Conservation (phyloP, 2,329 filamentous ascomycete genomes). For the Aspergillus sp. region DNA sequence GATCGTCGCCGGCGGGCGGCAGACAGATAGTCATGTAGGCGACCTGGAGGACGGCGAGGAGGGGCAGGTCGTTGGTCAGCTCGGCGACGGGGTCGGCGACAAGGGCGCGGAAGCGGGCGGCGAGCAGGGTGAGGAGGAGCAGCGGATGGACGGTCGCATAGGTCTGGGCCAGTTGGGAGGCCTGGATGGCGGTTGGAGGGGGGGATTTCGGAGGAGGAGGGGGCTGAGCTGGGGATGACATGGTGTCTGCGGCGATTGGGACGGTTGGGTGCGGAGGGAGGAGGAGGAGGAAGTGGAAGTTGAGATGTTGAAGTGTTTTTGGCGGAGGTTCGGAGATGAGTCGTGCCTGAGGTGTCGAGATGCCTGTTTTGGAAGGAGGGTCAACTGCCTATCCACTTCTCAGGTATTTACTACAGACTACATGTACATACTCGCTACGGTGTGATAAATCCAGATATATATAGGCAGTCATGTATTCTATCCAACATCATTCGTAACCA, state of each 20-base stretch:
- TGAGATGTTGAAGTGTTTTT: not conserved
- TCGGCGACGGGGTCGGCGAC: constrained; percentile 68
- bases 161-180: constrained; percentile 49
- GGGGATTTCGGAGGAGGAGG: constrained; percentile 23
- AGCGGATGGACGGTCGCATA: constrained; percentile 68
- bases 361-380: not conserved
- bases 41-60: constrained; percentile 64
- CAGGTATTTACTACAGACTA: not conserved
- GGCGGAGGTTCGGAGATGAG: not conserved
- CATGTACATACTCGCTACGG: no score
- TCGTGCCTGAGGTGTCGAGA: constrained; percentile 5
- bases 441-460: no score
- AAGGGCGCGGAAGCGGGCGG: constrained; percentile 63
- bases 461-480: not conserved
- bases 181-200: constrained; percentile 48
- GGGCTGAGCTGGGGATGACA: constrained; percentile 9
- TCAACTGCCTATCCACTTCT: not conserved
- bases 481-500: not conserved
- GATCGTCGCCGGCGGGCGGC: constrained; percentile 48
- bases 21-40: constrained; percentile 59
- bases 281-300: not conserved
- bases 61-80: constrained; percentile 60
- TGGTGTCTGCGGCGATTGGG: not conserved
- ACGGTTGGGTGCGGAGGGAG: not conserved
- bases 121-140: constrained; percentile 64